Conservation (phyloP, 2,329 filamentous ascomycete species). For the Arthrobotrys sinensis region DNA sequence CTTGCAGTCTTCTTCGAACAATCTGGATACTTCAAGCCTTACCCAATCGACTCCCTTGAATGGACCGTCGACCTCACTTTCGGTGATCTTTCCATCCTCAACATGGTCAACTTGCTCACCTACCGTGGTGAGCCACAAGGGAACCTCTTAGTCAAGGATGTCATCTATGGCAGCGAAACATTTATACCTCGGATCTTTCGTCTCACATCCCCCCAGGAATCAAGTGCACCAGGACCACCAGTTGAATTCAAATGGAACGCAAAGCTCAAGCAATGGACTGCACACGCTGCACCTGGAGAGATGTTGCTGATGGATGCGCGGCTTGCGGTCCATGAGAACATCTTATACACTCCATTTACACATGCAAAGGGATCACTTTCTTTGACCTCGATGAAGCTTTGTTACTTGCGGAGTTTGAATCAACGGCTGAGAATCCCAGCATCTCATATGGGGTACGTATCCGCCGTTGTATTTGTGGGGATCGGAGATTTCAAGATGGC, state of each 20-base stretch:
- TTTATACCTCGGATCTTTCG: constrained; percentile 17
- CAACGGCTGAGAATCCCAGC: background rate
- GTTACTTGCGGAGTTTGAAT: constrained; percentile 23
- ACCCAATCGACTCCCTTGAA: background rate
- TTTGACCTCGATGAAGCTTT: constrained; percentile 40
- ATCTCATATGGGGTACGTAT: constrained; percentile 1
- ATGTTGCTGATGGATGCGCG: constrained; percentile 27
- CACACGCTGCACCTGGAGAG: constrained; percentile 9
- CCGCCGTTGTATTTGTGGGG: constrained; percentile 40
- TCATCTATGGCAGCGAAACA: constrained; percentile 35
- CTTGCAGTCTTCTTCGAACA: constrained; percentile 5
- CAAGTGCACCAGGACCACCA: background rate
- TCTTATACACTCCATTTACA: constrained; percentile 35
- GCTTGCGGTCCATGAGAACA: constrained; percentile 29
- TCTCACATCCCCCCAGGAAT: constrained; percentile 9
- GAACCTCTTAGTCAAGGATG: constrained; percentile 21
- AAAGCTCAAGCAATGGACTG: background rate
- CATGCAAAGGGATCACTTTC: constrained; percentile 11
- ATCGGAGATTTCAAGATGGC: constrained; percentile 35
- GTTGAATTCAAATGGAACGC: constrained; percentile 24
- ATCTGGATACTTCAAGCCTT: constrained; percentile 20
- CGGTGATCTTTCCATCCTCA: constrained; percentile 34
- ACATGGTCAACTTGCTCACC: constrained; percentile 28
- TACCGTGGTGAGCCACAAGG: constrained; percentile 33
- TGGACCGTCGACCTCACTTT: constrained; percentile 35